Evolutionary conservation across 2,329 filamentous ascomycete species (phyloP), one percentile per base, ranked within the genome.

Genomic region (Stagonosporopsis tanaceti): DNA sequence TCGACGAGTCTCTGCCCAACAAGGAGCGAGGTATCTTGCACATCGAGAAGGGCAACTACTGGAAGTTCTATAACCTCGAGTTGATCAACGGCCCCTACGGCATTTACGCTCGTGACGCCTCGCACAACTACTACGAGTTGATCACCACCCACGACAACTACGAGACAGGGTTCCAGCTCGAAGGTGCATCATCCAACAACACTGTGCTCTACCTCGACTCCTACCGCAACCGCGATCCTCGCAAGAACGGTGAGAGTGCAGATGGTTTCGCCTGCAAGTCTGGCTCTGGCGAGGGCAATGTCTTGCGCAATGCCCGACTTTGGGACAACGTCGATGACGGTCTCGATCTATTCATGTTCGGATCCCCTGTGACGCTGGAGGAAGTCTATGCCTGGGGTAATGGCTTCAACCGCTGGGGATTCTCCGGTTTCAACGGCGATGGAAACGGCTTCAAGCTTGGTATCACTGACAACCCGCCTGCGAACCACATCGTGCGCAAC

Each of bases 301-400:
- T 78, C 1, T 65, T 82, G 4, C 75, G 77, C 22, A 79, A 79
- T 9, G 77, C 79, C 0, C 76, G 81, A n/a, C 70, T 83, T 0
- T 83, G 80, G 79, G 76, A 83, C 47, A 83, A 83, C 32, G 81
- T 82, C 4, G 81, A 83, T 25, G 81, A 83, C 47, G 80, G 81
- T 3, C 69, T 81, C 1, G 79, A 81, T 61, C 70, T 81, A 1
- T 81, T 64, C 64, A 68, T 71, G 70, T 82, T 82, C 50, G 75
- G 73, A 34, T 79, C 77, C 2, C 64, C 76, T 4, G 63, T 82
- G 6, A 80, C 78, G 0, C 70, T 82, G 32, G 73, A 80, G 25
- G 79, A 82, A 40, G 78, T 78, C 0, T 73, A 80, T 41, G 66
- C 79, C 0, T 82, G 78, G 78, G 79, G 79, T 25, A 82, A 82